Conservation (phyloP, 306 rosid species). For the Pyrus communis region DNA sequence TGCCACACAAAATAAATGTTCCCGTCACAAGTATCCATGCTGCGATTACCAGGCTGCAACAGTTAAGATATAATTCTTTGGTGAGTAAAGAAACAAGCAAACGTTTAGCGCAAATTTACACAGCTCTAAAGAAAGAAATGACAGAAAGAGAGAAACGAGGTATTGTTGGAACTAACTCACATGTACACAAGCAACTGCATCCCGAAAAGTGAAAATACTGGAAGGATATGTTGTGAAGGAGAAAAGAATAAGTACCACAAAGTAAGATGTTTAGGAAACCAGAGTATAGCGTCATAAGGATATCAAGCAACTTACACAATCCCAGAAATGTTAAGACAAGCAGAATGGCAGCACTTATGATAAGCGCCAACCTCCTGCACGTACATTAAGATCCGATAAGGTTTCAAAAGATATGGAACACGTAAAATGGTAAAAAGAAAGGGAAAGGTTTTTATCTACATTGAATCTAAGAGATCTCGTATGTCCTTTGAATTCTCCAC, state of each 20-base stretch:
- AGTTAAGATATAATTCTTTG: not conserved
- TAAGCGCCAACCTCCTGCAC: conserved; percentile 41
- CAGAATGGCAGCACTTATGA: conserved; percentile 45
- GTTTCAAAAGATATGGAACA: not conserved
- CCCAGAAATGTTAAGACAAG: conserved; percentile 50
- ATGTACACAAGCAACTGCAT: conserved; percentile 43
- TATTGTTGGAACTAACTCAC: conserved; percentile 37
- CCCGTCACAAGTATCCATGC: conserved; percentile 59
- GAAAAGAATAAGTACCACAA: conserved; percentile 1
- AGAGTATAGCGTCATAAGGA: not conserved
- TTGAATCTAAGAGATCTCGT: conserved; percentile 31
- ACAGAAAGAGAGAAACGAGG: not conserved
- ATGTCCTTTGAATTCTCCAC: conserved; percentile 32
- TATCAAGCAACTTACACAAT: conserved; percentile 31
- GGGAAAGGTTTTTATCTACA: conserved; percentile 10
- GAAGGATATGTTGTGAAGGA: conserved; percentile 4
- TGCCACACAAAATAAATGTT: conserved; percentile 32
- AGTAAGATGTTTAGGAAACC: not conserved
- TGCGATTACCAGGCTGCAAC: conserved; percentile 47
- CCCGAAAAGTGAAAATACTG: conserved; percentile 64
- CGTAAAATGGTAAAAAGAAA: not conserved
- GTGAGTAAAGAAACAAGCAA: not conserved
- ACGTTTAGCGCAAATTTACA: not conserved
- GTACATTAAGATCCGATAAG: not conserved
- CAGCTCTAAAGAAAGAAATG: not conserved